Base-by-base conservation (phyloP, 2,329 filamentous ascomycete species). In the Dissoconium aciculare region DNA sequence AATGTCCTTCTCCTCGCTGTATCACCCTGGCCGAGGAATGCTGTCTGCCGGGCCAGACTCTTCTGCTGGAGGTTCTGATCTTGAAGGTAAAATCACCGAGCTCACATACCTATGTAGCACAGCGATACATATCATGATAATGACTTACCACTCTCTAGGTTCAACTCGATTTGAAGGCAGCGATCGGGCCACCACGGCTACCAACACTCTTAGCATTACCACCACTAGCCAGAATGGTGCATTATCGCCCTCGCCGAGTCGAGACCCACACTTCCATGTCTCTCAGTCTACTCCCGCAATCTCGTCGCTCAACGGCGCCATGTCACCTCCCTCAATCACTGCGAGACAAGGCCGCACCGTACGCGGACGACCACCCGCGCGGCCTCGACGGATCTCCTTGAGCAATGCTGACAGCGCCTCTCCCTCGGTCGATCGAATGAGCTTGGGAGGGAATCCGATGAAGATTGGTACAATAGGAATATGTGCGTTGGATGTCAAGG, bases 401-500 rank as follows among this genome's bases (percentile, higher is more conserved):
- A 89, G 81, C 54, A 85, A 79, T 23, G 71, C 76, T 23, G 89
- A 79, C 57, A 89, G 78, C 51, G 72, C 81, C 38, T 89, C 80
- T 47, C 77, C 78, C 5, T 79, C 76, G 41, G 78, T 75, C 42
- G 81, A 87, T 32, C 63, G 75, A 32, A 62, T 62, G 34, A 64
- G 41, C 62, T 66, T 39, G 67, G 76, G 32, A 45, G 55, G 50
- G 67, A 76, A 55, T 40, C 55, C 57, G 33, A 55, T 56, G 30
- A 58, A 56, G 11, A 58, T 73, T 38, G 74, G 74, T 37, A 69
- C 65, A 35, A 93, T 98, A 49, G 89, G 89, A 31, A 83, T 98
- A 6, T 98, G 89, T 54, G 91, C 89, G 13, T 64, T 98, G 35
- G 89, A 98, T 58, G 71, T 87, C 44, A 98, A 98, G 60, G 89